Conservation (phyloP, 23 red algal genomes). For the Gracilariopsis chorda region DNA sequence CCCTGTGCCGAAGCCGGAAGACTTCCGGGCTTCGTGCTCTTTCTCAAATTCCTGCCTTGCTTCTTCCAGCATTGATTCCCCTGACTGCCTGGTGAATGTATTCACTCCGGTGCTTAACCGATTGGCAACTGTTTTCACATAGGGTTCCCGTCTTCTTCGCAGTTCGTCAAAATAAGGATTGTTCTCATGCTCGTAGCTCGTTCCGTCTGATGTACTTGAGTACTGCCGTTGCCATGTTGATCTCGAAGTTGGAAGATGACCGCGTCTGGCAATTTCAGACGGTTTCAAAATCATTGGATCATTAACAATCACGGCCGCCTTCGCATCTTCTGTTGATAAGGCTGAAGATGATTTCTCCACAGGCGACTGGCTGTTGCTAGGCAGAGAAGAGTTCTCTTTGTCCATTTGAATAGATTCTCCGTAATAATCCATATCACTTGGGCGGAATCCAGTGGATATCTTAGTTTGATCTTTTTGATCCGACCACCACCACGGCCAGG, state of each 20-base stretch:
- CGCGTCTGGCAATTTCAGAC: not conserved
- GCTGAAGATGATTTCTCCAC: conserved; percentile 3
- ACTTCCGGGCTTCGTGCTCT: not conserved
- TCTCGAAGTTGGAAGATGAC: not conserved
- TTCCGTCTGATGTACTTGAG: conserved; percentile 12
- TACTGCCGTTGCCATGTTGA: conserved; percentile 24
- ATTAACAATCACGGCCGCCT: not conserved
- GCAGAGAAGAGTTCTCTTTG: conserved; percentile 21
- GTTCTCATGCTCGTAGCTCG: not conserved
- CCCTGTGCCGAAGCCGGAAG: not conserved
- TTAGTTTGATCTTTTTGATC: conserved; percentile 7
- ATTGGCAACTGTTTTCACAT: conserved; percentile 54
- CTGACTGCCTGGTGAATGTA: conserved; percentile 12
- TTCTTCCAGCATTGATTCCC: conserved; percentile 27
- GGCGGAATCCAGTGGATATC: not conserved
- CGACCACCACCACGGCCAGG: conserved; percentile 57
- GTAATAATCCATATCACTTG: not conserved
- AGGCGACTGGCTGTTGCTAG: not conserved
- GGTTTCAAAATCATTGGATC: conserved; percentile 3
- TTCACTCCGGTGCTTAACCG: conserved; percentile 18
- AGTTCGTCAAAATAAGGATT: conserved; percentile 57
- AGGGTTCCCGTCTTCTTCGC: conserved; percentile 44
- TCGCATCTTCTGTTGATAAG: conserved; percentile 12
- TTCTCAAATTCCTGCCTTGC: conserved; percentile 30
- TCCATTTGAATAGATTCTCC: not conserved